Percentiles rank a stretch among this genome's conserved stretches.
Evolutionary conservation across 75 land plant genomes (phyloP).

Genomic region (Ceratopteris richardii): DNA sequence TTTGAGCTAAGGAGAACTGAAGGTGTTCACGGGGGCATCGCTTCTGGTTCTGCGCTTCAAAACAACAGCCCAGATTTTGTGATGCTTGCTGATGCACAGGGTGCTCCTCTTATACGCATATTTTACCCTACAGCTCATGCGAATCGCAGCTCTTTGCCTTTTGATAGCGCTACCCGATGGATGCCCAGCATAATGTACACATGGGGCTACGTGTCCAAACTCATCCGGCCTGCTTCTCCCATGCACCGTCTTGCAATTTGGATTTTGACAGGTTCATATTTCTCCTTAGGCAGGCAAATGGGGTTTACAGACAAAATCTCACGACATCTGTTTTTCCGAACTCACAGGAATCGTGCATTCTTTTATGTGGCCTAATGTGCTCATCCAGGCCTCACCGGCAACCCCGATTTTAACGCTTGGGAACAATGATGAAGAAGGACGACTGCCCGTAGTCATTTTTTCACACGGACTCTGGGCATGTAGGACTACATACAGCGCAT

Average conservation of each 20-base stretch:
- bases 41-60: neutral
- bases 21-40: conserved; percentile 1
- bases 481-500: conserved; percentile 33
- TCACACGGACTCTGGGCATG: conserved; percentile 44
- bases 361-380: conserved; percentile 11
- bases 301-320: no score
- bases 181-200: conserved; percentile 18
- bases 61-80: neutral
- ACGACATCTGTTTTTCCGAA: no score
- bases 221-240: conserved; percentile 8
- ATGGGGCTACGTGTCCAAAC: conserved; percentile 18
- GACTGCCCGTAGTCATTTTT: conserved; percentile 22
- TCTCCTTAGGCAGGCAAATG: no score
- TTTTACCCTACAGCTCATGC: conserved; percentile 22
- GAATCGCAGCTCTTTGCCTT: conserved; percentile 2
- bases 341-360: conserved; percentile 19
- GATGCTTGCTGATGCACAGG: conserved; percentile 5
- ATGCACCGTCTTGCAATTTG: conserved; percentile 12
- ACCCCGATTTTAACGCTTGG: conserved; percentile 12
- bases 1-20: conserved; percentile 15
- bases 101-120: conserved; percentile 20
- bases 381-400: conserved; percentile 21
- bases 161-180: conserved; percentile 11
- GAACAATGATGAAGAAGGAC: conserved; percentile 1
- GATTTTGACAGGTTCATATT: conserved; percentile 23